Conservation (phyloP, 306 rosid species). For the Arachis stenosperma region DNA sequence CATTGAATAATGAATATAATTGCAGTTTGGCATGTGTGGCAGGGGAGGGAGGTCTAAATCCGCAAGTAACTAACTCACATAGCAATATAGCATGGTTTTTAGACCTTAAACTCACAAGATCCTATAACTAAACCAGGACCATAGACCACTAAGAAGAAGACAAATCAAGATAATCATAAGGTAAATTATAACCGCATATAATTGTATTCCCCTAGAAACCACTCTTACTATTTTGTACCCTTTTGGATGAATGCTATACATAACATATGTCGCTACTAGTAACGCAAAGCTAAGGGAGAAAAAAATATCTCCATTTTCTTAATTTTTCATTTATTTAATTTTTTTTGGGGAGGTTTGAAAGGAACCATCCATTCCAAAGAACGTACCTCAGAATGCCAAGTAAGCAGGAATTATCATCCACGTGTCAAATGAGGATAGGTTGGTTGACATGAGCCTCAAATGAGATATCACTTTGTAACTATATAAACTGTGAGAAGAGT, state of each 20-base stretch:
- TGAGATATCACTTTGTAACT: conserved; percentile 58
- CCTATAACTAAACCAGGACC: conserved; percentile 55
- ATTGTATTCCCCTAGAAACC: conserved; percentile 41
- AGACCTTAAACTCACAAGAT: conserved; percentile 46
- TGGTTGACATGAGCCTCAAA: conserved; percentile 68
- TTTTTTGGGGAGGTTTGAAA: conserved; percentile 59
- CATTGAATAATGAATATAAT: neutral
- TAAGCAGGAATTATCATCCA: conserved; percentile 77
- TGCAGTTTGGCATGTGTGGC: neutral
- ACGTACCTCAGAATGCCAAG: conserved; percentile 44
- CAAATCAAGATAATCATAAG: conserved; percentile 31
- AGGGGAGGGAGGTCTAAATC: conserved; percentile 1
- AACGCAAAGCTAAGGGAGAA: neutral
- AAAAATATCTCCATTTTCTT: conserved; percentile 32
- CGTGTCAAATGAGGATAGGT: conserved; percentile 51
- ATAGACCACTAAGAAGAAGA: conserved; percentile 45
- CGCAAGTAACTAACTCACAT: neutral
- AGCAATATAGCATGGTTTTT: conserved; percentile 41
- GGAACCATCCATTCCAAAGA: conserved; percentile 54
- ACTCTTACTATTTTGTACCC: conserved; percentile 30
- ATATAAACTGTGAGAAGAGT: conserved; percentile 52
- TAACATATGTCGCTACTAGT: conserved; percentile 48
- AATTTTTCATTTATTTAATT: conserved; percentile 12
- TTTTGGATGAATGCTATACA: conserved; percentile 36
- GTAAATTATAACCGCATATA: conserved; percentile 55